Evolutionary conservation across 2,329 filamentous ascomycete species (phyloP), one percentile per base, ranked within the genome.

Genomic region (Xylariaceae sp.): DNA sequence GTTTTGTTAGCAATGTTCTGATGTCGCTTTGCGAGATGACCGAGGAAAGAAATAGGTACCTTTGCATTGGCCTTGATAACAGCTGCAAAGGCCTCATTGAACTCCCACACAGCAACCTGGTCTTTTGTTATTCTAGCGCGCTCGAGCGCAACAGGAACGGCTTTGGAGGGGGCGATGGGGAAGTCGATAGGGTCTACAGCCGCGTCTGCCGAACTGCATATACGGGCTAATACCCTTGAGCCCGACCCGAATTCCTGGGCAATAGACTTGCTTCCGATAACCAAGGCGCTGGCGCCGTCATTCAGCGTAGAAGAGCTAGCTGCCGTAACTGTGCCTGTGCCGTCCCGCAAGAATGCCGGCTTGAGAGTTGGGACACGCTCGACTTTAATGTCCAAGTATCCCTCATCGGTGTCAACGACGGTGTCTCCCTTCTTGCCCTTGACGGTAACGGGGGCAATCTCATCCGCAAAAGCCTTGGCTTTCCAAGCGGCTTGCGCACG

Each of bases 21-120:
- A 11, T 30, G 9, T 9, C 12, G 34, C 30, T 26, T 30, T 30
- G 39, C 3, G 42, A 42, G 29, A 40, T 12, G 48, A 39, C 30
- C 11, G 34, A 45, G 29, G 43, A 45, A 30, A 30, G 32, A 53
- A 62, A 19, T 1, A 19, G 19, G 59, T 66, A 86, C 86, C 82
- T 95, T 91, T 66, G 89, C 87, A 68, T 97, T 96, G 42, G 92
- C 91, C 70, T 94, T 91, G 72, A 96, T 94, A 32, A 96, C 91
- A 3, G 89, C 89, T 31, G 94, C 92, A 69, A 99, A 99, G 0
- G 94, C 94, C 75, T 99, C 94, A 72, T 99, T 99, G 73, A 99
- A 96, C 71, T 97, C 94, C 92, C 94, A 97, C 27, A 96, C 76
- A 4, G 92, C 86, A 45, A 99, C 90, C 71, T 97, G 88, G 46